Conservation (phyloP, 768 basidiomycete species). For the Punctularia strigosozonata region DNA sequence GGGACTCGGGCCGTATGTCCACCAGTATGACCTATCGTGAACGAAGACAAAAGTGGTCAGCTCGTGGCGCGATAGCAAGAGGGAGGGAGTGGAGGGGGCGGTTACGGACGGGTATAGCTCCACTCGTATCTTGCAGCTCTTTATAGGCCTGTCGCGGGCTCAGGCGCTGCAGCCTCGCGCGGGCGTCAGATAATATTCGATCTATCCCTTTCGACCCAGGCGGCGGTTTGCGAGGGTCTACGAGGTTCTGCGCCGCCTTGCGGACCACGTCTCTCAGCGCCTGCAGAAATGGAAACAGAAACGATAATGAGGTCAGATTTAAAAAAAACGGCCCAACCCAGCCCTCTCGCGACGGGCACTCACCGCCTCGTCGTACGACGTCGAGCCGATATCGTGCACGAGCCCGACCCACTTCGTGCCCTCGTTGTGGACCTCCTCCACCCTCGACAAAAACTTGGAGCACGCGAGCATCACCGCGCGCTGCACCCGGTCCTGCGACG, state of each 20-base stretch:
- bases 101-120: no score
- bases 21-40: conserved; percentile 70
- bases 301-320: no score
- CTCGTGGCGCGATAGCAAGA: no score
- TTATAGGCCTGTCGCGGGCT: conserved; percentile 47
- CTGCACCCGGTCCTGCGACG: conserved; percentile 44
- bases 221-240: conserved; percentile 52
- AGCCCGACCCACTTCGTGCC: conserved; percentile 27
- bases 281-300: no score
- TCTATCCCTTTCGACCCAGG: conserved; percentile 51
- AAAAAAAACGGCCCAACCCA: no score
- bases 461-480: conserved; percentile 53
- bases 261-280: conserved; percentile 63
- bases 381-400: conserved; percentile 41
- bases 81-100: conserved; percentile 41
- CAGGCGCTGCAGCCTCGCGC: conserved; percentile 54
- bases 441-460: conserved; percentile 60
- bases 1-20: conserved; percentile 58
- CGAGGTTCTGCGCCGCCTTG: conserved; percentile 45
- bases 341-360: no score
- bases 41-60: no score
- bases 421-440: conserved; percentile 27
- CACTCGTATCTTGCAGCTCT: no score
- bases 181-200: conserved; percentile 42
- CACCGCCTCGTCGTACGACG: conserved; percentile 48